Evolutionary conservation across 805 yeast genomes (phyloP).

Genomic region (Kazachstania kunashirensis): DNA sequence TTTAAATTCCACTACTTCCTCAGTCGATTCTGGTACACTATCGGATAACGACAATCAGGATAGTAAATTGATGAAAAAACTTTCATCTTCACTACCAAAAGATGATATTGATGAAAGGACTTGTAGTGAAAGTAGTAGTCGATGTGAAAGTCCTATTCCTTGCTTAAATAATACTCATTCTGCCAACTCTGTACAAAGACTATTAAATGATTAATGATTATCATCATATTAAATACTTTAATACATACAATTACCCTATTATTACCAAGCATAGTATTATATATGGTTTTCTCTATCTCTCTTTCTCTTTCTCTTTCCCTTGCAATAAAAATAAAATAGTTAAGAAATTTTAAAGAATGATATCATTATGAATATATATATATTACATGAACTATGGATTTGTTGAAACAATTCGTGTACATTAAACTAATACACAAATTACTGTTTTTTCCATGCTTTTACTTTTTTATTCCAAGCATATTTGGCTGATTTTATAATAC

Average conservation of each 20-base stretch:
- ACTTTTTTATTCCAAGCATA: constrained; percentile 67
- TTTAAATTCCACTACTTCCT: no score
- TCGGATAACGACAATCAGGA: neutral
- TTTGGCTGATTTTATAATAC: constrained; percentile 54
- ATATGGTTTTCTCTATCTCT: no score
- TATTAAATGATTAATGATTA: constrained; percentile 7
- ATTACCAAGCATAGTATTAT: no score
- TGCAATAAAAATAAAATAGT: no score
- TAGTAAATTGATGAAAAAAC: neutral
- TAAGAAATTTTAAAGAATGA: no score
- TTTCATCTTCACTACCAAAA: neutral
- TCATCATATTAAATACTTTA: no score
- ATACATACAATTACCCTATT: no score
- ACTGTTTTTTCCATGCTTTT: constrained; percentile 26
- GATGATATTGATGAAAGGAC: constrained; percentile 21
- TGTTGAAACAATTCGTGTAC: no score
- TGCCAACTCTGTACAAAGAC: constrained; percentile 6
- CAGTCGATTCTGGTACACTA: no score
- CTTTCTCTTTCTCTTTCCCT: no score
- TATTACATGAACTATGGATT: no score
- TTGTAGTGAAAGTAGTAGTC: constrained; percentile 26
- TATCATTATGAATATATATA: neutral
- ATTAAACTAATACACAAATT: no score
- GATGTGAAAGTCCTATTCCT: constrained; percentile 14
- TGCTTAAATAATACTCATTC: constrained; percentile 13